phyloP scores from a whole-genome alignment of 164 flowering plant genomes.

The Amborella trichopoda region DNA sequence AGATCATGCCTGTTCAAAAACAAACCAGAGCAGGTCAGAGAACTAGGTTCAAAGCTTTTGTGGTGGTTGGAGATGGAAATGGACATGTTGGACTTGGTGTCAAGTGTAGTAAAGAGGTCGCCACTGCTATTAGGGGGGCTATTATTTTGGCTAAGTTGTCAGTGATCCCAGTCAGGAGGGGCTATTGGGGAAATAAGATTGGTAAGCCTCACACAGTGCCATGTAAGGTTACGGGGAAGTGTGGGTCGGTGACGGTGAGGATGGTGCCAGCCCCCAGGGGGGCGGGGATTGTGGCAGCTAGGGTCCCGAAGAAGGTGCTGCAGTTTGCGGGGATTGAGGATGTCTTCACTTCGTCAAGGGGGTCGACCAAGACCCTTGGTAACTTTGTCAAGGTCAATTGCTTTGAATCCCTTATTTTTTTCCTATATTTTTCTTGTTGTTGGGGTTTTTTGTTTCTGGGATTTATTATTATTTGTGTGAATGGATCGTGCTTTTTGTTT shows the following conservation, averaged over 20 bases:
- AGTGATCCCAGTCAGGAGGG: slow-evolving; percentile 69
- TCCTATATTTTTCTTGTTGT: too few species aligned
- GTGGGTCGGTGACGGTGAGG: slow-evolving; percentile 74
- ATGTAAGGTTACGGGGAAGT: slow-evolving; percentile 80
- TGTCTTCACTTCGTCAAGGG: slow-evolving; percentile 72
- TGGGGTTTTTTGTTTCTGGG: too few species aligned
- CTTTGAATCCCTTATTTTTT: neutral
- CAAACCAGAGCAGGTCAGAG: slow-evolving; percentile 84
- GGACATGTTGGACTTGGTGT: slow-evolving; percentile 86
- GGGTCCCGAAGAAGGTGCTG: slow-evolving; percentile 85
- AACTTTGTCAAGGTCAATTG: slow-evolving; percentile 66
- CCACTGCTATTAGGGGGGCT: slow-evolving; percentile 70
- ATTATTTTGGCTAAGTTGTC: slow-evolving; percentile 68
- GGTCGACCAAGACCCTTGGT: slow-evolving; percentile 77
- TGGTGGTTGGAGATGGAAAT: slow-evolving; percentile 64
- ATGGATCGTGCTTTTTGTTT: too few species aligned
- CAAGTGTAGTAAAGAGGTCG: slow-evolving; percentile 76
- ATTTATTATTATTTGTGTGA: too few species aligned
- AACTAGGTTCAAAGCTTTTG: slow-evolving; percentile 80
- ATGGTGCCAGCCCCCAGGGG: slow-evolving; percentile 90
- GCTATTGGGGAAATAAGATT: slow-evolving; percentile 86
- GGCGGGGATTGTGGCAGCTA: slow-evolving; percentile 75
- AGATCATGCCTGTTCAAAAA: slow-evolving; percentile 86
- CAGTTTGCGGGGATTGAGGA: slow-evolving; percentile 89
- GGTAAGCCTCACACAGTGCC: slow-evolving; percentile 84